Evolutionary conservation across 768 basidiomycete species (phyloP).

Genomic region (Lentinula detonsa): DNA sequence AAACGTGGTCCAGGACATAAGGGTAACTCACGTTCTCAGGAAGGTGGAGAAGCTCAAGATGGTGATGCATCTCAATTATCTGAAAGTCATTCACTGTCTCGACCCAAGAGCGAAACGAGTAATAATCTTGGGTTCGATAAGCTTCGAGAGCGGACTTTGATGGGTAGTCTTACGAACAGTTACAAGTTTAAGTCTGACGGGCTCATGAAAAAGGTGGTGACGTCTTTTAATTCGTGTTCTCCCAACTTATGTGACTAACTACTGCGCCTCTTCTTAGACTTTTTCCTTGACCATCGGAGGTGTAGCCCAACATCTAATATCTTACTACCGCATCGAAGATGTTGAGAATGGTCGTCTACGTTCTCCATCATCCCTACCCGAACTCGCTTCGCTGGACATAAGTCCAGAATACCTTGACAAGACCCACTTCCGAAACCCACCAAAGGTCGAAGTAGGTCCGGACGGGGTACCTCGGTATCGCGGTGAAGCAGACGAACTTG

Average conservation of each 20-base stretch:
- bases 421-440: slow-evolving; percentile 85
- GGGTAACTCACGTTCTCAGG: neutral
- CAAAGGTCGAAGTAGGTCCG: slow-evolving; percentile 72
- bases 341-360: slow-evolving; percentile 85
- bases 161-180: slow-evolving; percentile 89
- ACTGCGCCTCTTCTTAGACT: slow-evolving; percentile 44
- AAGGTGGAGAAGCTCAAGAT: slow-evolving; percentile 19
- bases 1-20: slow-evolving; percentile 68
- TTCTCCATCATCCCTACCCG: slow-evolving; percentile 81
- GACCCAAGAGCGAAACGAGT: slow-evolving; percentile 51
- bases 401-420: slow-evolving; percentile 84
- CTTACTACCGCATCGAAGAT: slow-evolving; percentile 91
- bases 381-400: slow-evolving; percentile 82
- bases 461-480: slow-evolving; percentile 82
- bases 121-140: slow-evolving; percentile 48
- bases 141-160: slow-evolving; percentile 71
- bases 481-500: slow-evolving; percentile 75
- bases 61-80: slow-evolving; percentile 13
- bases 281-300: slow-evolving; percentile 85
- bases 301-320: slow-evolving; percentile 87
- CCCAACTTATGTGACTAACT: slow-evolving; percentile 3
- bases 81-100: slow-evolving; percentile 45
- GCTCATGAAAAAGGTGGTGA: slow-evolving; percentile 88
- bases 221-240: slow-evolving; percentile 15
- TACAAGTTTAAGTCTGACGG: slow-evolving; percentile 92